Percentiles rank a stretch among this genome's conserved stretches.
These are phyloP conservation scores for Chlorophyllum brunneum DNA, from an alignment of 768 basidiomycete genomes.

Conservation along the genomic window DNA sequence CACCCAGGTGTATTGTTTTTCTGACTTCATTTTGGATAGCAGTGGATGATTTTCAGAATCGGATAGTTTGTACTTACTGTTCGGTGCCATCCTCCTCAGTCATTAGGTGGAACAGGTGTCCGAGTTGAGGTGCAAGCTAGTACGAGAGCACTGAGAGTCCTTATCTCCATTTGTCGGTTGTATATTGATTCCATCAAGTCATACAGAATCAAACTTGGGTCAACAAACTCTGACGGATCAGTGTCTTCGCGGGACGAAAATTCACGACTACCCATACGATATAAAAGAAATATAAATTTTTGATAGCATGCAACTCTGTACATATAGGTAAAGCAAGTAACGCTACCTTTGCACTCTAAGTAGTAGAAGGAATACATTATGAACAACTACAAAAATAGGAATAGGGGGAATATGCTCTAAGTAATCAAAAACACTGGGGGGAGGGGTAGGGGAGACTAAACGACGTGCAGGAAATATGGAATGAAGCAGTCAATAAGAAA, in stretches of 20 bases:
- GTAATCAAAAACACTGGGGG: background rate
- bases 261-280: too few species aligned
- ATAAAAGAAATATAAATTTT: too few species aligned
- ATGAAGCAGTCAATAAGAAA: slow-evolving; percentile 4
- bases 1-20: too few species aligned
- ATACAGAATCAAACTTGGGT: slow-evolving; percentile 1
- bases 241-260: too few species aligned
- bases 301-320: slow-evolving; percentile 4
- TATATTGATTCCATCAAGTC: background rate
- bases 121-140: too few species aligned
- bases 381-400: background rate
- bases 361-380: background rate
- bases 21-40: too few species aligned
- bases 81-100: too few species aligned
- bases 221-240: background rate
- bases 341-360: slow-evolving; percentile 1
- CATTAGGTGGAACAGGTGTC: too few species aligned
- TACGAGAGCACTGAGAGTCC: too few species aligned
- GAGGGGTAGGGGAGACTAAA: background rate
- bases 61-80: too few species aligned
- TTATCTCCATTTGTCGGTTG: slow-evolving; percentile 2
- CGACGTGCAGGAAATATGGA: background rate
- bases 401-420: slow-evolving; percentile 1
- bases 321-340: background rate
- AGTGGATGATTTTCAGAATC: too few species aligned